These are phyloP conservation scores for Globisporangium spinosum DNA, from an alignment of 352 stramenopile species.

Conservation along the genomic window DNA sequence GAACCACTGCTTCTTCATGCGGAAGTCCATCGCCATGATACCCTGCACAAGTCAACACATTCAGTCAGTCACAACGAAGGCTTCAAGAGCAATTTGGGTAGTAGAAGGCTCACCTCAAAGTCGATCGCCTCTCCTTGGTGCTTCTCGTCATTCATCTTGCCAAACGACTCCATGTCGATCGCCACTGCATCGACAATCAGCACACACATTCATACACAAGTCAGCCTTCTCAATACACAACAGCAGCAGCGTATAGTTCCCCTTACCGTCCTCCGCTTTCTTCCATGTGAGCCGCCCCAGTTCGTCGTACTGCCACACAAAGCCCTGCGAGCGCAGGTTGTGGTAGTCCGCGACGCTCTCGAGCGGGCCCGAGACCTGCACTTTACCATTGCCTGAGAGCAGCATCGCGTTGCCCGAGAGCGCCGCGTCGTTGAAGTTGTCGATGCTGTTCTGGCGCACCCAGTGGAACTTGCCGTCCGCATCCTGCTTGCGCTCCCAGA, in stretches of 20 bases:
- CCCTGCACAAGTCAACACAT: conserved; percentile 23
- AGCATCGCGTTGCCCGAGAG: conserved; percentile 14
- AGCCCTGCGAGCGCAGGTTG: conserved; percentile 58
- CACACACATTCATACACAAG: neutral
- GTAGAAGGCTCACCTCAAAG: conserved; percentile 36
- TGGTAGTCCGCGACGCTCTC: conserved; percentile 61
- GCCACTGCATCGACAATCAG: conserved; percentile 24
- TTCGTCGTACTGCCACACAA: conserved; percentile 68
- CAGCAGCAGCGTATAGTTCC: neutral
- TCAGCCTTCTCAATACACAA: neutral
- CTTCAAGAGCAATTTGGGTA: too few relatives aligned
- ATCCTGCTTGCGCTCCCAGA: conserved; percentile 61
- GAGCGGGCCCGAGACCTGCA: conserved; percentile 12
- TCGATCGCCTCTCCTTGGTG: conserved; percentile 45
- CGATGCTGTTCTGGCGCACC: conserved; percentile 60
- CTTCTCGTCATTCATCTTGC: conserved; percentile 32
- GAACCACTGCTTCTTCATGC: conserved; percentile 83
- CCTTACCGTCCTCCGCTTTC: conserved; percentile 42
- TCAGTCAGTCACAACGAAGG: too few relatives aligned
- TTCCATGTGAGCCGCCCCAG: conserved; percentile 50
- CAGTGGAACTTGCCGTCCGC: conserved; percentile 71
- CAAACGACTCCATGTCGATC: conserved; percentile 70
- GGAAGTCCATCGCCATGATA: conserved; percentile 76
- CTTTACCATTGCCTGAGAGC: conserved; percentile 31
- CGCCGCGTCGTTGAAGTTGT: conserved; percentile 24